Conservation (phyloP, 2,329 filamentous ascomycete species). For the Rachicladosporium sp. region DNA sequence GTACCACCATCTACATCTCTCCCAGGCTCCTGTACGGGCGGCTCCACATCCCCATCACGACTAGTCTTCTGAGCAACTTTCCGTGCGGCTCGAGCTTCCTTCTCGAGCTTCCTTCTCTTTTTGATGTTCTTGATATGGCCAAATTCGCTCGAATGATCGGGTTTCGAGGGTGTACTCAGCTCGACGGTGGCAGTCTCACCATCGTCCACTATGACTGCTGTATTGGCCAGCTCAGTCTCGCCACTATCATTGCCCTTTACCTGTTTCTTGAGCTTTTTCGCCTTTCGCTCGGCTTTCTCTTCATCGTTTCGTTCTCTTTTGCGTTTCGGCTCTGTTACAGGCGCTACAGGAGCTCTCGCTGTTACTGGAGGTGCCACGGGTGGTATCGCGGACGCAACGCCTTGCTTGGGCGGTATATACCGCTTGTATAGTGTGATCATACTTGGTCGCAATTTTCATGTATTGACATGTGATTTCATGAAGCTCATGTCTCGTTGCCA, state of each 20-base stretch:
- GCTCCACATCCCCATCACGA: background rate
- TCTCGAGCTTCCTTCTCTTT: slow-evolving; percentile 24
- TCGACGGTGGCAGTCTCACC: too few species aligned
- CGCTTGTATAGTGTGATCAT: slow-evolving; percentile 32
- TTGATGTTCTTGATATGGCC: slow-evolving; percentile 18
- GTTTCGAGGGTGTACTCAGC: background rate
- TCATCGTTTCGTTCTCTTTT: slow-evolving; percentile 21
- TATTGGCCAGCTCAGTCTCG: too few species aligned
- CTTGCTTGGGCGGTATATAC: slow-evolving; percentile 31
- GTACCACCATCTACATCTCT: too few species aligned
- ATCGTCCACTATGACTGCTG: too few species aligned
- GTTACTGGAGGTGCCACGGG: background rate
- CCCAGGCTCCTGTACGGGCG: too few species aligned
- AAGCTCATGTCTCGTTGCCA: background rate
- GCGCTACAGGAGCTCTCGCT: background rate
- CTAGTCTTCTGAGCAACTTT: slow-evolving; percentile 12
- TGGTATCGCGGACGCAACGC: background rate
- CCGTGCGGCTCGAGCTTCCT: slow-evolving; percentile 19
- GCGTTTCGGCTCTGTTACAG: slow-evolving; percentile 15
- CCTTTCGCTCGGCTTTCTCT: slow-evolving; percentile 20
- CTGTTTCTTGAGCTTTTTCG: slow-evolving; percentile 21
- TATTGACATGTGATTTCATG: background rate
- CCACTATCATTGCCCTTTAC: background rate
- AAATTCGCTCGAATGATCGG: slow-evolving; percentile 11
- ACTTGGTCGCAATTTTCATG: background rate